A percentile compares a stretch with the other conserved stretches of the same genome.
These are phyloP conservation scores for Malassezia globosa DNA, from an alignment of 1,284 basidiomycete species.

Conservation along the genomic window DNA sequence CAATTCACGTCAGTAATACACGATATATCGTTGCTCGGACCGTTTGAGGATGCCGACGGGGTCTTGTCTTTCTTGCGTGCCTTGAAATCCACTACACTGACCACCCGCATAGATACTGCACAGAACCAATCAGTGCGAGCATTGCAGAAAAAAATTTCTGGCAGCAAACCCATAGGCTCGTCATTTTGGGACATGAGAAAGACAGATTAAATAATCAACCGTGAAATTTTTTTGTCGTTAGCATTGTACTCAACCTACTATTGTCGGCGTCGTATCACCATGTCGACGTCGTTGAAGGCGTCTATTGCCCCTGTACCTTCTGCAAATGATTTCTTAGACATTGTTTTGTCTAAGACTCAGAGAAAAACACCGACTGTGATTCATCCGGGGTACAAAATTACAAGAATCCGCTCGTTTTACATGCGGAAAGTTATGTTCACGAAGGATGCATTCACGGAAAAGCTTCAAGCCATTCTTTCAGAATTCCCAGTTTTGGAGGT, in stretches of 20 bases:
- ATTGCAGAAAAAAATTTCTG: conserved; percentile 2
- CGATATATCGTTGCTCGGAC: no score
- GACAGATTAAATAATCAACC: neutral
- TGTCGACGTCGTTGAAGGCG: conserved; percentile 37
- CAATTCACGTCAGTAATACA: no score
- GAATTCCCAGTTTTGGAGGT: conserved; percentile 97
- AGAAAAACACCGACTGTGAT: conserved; percentile 87
- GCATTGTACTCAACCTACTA: neutral
- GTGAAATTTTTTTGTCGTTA: neutral
- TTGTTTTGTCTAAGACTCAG: conserved; percentile 84
- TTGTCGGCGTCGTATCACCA: conserved; percentile 2
- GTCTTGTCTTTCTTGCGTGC: no score
- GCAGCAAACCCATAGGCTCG: neutral
- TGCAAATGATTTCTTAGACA: conserved; percentile 86
- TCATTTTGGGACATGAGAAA: neutral
- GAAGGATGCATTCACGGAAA: conserved; percentile 93
- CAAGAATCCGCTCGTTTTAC: conserved; percentile 76
- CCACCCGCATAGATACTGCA: no score
- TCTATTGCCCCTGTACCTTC: conserved; percentile 88
- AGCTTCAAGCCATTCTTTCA: conserved; percentile 78
- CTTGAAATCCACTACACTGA: no score
- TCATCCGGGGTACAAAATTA: conserved; percentile 83
- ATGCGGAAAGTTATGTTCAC: conserved; percentile 99
- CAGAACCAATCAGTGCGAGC: no score
- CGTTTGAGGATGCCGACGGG: no score